Evolutionary conservation across 2,329 filamentous ascomycete genomes (phyloP), one percentile per base, ranked within the genome.

Genomic region (Diplodia scrobiculata): DNA sequence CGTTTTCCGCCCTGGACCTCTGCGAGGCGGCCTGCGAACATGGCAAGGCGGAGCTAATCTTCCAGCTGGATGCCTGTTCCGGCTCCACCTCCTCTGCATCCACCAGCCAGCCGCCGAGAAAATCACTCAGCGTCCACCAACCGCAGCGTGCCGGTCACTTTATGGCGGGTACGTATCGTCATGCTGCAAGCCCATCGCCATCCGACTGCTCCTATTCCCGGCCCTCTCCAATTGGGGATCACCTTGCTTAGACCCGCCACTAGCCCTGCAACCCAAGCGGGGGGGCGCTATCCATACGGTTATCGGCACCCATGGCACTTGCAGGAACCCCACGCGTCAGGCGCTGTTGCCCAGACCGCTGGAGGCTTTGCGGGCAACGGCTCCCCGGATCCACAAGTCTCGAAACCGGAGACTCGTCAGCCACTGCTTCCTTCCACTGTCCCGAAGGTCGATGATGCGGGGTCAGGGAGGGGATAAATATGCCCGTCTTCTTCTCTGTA

Each of bases 401-500:
- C 47, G 53, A 66, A 45, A 66, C 41, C 45, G 63, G 63, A 48
- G 51, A 47, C 45, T 58, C 53, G 64, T 66, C 64, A 68, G 67
- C 59, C 48, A 59, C 63, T 66, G 53, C 54, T 51, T 66, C 29
- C 54, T 66, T 67, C 66, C 66, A 32, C 65, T 59, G 66, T 66
- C 27, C 63, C 66, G 66, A 55, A 52, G 50, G 47, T 58, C 48
- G 50, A 58, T 45, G 36, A 34, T 63, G 66, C 66, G 66, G 66
- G 66, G 66, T 67, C 25, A 17, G 29, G 27, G 17, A 45, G 29
- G 63, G 58, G 52, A 62, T 66, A 65, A 62, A 66, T 52, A 63
- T 32, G 54, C 19, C 50, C 34, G 34, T n/a, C 25, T 3, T 45
- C 52, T 62, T 25, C 58, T 50, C 47, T 17, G 21, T 17, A 34